Conservation (phyloP, 1,284 basidiomycete species). For the Cystobasidium slooffiae region DNA sequence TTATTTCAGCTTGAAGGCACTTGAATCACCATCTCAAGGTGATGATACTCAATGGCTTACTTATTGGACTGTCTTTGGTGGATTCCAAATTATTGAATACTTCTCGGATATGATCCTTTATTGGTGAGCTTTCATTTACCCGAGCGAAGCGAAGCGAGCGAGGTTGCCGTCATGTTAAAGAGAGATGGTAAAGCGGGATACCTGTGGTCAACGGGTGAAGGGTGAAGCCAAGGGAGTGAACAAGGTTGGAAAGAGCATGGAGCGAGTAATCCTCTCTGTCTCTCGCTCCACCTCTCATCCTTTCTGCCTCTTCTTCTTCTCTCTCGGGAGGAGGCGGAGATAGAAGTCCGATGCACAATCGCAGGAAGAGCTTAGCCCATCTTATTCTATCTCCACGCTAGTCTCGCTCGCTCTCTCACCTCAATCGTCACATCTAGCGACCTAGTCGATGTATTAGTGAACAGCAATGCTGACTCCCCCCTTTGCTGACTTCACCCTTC, state of each 20-base stretch:
- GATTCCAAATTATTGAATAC: slow-evolving; percentile 82
- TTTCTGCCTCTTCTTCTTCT: no score
- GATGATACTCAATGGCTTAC: slow-evolving; percentile 88
- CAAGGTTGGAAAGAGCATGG: no score
- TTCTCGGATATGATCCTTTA: slow-evolving; percentile 75
- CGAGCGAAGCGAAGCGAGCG: slow-evolving; percentile 3
- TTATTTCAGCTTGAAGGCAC: slow-evolving; percentile 81
- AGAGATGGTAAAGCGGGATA: neutral
- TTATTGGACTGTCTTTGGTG: slow-evolving; percentile 84
- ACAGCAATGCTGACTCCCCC: neutral
- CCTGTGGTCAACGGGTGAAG: no score
- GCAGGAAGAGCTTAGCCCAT: no score
- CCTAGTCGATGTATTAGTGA: neutral
- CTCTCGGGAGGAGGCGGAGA: no score
- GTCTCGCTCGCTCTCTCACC: no score
- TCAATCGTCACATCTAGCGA: no score
- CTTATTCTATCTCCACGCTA: no score
- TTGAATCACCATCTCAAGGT: slow-evolving; percentile 71
- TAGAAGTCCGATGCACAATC: no score
- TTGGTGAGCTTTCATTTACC: slow-evolving; percentile 56
- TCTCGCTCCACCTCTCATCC: neutral
- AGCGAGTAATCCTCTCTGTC: neutral
- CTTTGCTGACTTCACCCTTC: neutral
- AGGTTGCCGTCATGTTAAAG: neutral
- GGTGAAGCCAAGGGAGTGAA: no score